Conservation (phyloP, 345 rosid species). For the Syzygium jambos region DNA sequence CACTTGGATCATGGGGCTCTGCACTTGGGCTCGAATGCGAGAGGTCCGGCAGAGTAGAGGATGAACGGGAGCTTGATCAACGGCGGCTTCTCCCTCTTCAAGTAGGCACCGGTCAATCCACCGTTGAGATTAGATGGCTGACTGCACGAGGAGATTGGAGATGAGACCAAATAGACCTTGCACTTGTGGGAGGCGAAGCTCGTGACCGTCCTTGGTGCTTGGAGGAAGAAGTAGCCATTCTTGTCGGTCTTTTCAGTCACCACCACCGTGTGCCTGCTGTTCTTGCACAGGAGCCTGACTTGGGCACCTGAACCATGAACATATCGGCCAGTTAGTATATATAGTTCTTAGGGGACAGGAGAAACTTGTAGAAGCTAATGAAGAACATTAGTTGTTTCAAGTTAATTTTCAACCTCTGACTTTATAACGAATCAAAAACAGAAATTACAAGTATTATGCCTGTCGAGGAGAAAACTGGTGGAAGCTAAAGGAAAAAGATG, state of each 20-base stretch:
- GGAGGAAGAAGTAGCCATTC: constrained; percentile 67
- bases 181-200: constrained; percentile 70
- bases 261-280: constrained; percentile 27
- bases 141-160: constrained; percentile 31
- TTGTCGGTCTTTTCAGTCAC: constrained; percentile 41
- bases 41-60: constrained; percentile 64
- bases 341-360: background rate
- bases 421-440: background rate
- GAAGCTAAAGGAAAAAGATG: background rate
- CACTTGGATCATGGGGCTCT: background rate
- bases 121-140: constrained; percentile 36
- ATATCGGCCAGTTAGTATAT: background rate
- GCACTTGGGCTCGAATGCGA: constrained; percentile 54
- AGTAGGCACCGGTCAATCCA: constrained; percentile 41
- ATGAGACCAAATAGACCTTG: constrained; percentile 44
- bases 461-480: background rate
- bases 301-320: constrained; percentile 40
- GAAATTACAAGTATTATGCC: background rate
- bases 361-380: background rate
- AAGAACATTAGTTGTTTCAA: background rate
- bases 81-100: constrained; percentile 33
- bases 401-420: background rate
- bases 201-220: constrained; percentile 56
- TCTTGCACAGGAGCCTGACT: constrained; percentile 62
- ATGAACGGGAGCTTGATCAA: constrained; percentile 18